These are phyloP conservation scores for Geranium brycei DNA, from an alignment of 345 rosid genomes.

Conservation along the genomic window DNA sequence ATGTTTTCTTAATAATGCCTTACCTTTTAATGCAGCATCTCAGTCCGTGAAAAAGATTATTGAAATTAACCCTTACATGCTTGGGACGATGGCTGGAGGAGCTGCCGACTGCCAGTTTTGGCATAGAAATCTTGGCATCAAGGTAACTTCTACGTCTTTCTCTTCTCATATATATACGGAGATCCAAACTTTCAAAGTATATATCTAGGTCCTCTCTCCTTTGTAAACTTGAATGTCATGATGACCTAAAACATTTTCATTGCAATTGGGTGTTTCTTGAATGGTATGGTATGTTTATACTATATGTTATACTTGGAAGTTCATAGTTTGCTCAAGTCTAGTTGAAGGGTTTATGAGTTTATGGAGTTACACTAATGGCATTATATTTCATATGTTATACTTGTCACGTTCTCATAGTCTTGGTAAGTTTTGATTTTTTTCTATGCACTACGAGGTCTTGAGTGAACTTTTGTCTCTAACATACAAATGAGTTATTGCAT, in stretches of 20 bases:
- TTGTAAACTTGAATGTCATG: neutral
- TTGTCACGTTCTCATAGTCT: neutral
- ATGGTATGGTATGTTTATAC: too few relatives aligned
- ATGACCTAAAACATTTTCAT: neutral
- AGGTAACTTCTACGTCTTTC: slow-evolving; percentile 26
- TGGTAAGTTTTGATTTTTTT: too few relatives aligned
- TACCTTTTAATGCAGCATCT: slow-evolving; percentile 39
- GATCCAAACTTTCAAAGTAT: neutral
- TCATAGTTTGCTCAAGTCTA: neutral
- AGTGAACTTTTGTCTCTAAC: neutral
- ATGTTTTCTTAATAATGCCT: neutral
- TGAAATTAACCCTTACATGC: slow-evolving; percentile 90
- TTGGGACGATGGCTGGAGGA: slow-evolving; percentile 96
- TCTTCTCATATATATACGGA: neutral
- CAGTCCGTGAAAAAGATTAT: slow-evolving; percentile 89
- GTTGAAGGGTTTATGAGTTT: neutral
- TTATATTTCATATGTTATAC: neutral
- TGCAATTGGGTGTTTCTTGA: neutral
- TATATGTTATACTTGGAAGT: neutral
- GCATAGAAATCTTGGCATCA: slow-evolving; percentile 89
- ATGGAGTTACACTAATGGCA: neutral
- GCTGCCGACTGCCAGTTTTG: slow-evolving; percentile 97
- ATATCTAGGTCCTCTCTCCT: neutral
- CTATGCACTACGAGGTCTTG: neutral
- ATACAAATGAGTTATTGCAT: neutral